Conservation (phyloP, 345 rosid species). For the Punica granatum region DNA sequence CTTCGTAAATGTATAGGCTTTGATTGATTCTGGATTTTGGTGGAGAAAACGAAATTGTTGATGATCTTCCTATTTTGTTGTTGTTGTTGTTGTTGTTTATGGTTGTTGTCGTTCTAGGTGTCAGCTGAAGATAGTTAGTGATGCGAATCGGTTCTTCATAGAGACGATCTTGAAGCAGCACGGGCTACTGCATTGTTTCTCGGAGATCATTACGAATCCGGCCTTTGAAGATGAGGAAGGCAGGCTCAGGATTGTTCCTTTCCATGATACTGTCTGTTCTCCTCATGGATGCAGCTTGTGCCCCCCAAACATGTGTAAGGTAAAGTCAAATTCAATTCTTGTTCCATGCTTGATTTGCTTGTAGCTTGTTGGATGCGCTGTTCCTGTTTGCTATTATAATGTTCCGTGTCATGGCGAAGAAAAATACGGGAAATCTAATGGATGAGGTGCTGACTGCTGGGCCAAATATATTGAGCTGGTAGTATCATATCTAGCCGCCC, state of each 20-base stretch:
- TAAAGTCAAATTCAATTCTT: slow-evolving; percentile 11
- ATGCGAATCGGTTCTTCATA: slow-evolving; percentile 72
- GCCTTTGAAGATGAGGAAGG: slow-evolving; percentile 39
- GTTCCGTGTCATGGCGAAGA: background rate
- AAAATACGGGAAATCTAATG: too few species aligned
- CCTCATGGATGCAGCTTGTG: slow-evolving; percentile 58
- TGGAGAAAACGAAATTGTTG: slow-evolving; percentile 3
- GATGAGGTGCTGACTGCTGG: background rate
- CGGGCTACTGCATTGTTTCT: slow-evolving; percentile 51
- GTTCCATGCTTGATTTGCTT: background rate
- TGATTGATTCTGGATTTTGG: background rate
- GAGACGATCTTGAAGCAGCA: slow-evolving; percentile 69
- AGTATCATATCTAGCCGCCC: too few species aligned
- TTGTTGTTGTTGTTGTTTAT: background rate
- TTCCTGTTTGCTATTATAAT: background rate
- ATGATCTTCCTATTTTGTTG: slow-evolving; percentile 1
- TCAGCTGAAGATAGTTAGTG: slow-evolving; percentile 70
- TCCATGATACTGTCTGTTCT: slow-evolving; percentile 30
- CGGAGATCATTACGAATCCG: slow-evolving; percentile 57
- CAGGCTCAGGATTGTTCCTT: slow-evolving; percentile 50
- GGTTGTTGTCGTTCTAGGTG: slow-evolving; percentile 35
- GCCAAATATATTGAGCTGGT: background rate
- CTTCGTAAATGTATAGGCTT: background rate
- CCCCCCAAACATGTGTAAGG: slow-evolving; percentile 81
- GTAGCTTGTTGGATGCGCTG: background rate